Evolutionary conservation across 257 asterid species (phyloP).

Genomic region (Solanum medicagineum): DNA sequence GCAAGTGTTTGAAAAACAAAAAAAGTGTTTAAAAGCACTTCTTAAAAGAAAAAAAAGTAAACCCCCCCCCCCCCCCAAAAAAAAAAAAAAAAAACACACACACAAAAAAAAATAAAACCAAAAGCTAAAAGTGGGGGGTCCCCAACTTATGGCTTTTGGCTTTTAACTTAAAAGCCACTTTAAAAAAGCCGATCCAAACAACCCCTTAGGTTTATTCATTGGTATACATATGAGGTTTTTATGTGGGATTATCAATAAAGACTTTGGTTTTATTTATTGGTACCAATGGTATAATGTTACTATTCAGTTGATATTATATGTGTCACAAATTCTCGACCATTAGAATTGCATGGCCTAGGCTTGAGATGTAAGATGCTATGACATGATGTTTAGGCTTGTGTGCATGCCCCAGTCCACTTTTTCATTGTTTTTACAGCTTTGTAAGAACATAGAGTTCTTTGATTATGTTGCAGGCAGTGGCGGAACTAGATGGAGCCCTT

Average conservation of each 20-base stretch:
- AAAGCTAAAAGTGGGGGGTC: no score
- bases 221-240: neutral
- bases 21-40: no score
- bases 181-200: no score
- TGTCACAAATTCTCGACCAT: neutral
- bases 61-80: fast-evolving
- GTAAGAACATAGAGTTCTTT: neutral
- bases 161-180: no score
- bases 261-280: neutral
- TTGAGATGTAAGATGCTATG: neutral
- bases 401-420: neutral
- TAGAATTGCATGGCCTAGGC: neutral
- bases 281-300: neutral
- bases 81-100: no score
- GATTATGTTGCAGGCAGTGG: neutral
- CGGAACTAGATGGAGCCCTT: neutral
- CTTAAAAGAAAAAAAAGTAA: no score
- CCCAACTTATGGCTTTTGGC: no score
- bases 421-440: neutral
- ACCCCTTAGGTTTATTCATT: neutral
- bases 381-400: neutral
- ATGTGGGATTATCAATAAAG: neutral
- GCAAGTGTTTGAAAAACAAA: no score
- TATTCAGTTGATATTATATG: neutral
- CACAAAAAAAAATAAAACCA: no score